These are phyloP conservation scores for Lepidium didymum DNA, from an alignment of 345 rosid genomes.

Conservation along the genomic window DNA sequence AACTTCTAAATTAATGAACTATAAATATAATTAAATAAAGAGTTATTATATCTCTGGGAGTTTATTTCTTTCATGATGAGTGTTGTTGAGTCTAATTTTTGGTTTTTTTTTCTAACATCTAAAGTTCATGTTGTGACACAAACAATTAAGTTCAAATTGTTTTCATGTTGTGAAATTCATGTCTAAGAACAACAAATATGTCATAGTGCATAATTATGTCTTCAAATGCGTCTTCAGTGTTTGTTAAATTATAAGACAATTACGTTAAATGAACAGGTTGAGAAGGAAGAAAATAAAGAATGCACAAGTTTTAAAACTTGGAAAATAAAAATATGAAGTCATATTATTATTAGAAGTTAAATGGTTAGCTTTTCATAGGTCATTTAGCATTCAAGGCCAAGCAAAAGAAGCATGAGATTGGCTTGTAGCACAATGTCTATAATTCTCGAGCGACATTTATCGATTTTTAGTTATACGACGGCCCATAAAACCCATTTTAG, in stretches of 20 bases:
- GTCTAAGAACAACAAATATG: no score
- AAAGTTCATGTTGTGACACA: no score
- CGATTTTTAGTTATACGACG: not conserved
- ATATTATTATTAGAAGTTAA: not conserved
- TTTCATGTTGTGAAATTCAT: no score
- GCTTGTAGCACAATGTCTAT: not conserved
- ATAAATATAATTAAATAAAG: not conserved
- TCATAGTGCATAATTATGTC: not conserved
- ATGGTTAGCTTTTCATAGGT: not conserved
- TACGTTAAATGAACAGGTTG: not conserved
- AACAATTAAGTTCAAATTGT: no score
- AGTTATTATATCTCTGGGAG: not conserved
- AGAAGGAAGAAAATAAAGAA: not conserved
- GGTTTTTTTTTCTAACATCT: no score
- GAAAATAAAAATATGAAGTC: not conserved
- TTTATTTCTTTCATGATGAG: no score
- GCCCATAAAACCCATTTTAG: not conserved
- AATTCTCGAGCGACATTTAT: not conserved
- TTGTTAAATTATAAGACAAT: not conserved
- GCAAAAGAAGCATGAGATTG: not conserved
- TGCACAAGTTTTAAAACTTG: not conserved
- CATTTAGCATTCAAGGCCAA: not conserved
- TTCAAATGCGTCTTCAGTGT: not conserved
- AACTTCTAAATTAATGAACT: not conserved
- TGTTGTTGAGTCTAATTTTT: no score